These are phyloP conservation scores for Marasmius oreades DNA, from an alignment of 1,284 basidiomycete species.

Conservation along the genomic window DNA sequence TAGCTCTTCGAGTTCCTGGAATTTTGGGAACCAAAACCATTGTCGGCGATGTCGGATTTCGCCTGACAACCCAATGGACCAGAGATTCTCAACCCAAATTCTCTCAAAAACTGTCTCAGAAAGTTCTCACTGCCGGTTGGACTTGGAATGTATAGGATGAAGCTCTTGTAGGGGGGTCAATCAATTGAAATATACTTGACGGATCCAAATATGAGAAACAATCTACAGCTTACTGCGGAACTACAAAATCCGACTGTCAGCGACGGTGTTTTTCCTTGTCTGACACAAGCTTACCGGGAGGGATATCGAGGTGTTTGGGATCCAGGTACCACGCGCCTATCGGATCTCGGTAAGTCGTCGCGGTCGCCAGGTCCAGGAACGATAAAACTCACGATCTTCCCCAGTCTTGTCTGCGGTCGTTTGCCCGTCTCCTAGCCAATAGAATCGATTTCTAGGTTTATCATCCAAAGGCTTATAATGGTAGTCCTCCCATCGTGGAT, in stretches of 20 bases:
- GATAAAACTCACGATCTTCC: constrained; percentile 42
- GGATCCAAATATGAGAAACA: too few species aligned
- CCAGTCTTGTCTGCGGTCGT: constrained; percentile 41
- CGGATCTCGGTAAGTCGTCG: not conserved
- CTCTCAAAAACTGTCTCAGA: too few species aligned
- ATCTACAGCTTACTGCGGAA: not conserved
- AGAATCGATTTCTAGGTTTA: constrained; percentile 42
- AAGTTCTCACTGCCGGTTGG: too few species aligned
- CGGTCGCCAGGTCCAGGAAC: not conserved
- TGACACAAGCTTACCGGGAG: constrained; percentile 29
- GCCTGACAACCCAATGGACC: too few species aligned
- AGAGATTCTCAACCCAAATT: too few species aligned
- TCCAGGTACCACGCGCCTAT: constrained; percentile 50
- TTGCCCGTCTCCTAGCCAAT: constrained; percentile 59
- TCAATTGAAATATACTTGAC: too few species aligned
- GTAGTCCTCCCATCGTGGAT: constrained; percentile 68
- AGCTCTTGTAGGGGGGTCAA: too few species aligned
- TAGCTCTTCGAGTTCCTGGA: too few species aligned
- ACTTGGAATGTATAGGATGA: too few species aligned
- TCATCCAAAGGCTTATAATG: constrained; percentile 45
- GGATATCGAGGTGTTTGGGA: constrained; percentile 37
- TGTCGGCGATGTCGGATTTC: too few species aligned
- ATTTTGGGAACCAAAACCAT: too few species aligned
- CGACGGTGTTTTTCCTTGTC: not conserved
- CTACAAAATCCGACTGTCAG: not conserved